Evolutionary conservation across 495 filamentous ascomycete species (phyloP).

Genomic region (Thozetella sp.): DNA sequence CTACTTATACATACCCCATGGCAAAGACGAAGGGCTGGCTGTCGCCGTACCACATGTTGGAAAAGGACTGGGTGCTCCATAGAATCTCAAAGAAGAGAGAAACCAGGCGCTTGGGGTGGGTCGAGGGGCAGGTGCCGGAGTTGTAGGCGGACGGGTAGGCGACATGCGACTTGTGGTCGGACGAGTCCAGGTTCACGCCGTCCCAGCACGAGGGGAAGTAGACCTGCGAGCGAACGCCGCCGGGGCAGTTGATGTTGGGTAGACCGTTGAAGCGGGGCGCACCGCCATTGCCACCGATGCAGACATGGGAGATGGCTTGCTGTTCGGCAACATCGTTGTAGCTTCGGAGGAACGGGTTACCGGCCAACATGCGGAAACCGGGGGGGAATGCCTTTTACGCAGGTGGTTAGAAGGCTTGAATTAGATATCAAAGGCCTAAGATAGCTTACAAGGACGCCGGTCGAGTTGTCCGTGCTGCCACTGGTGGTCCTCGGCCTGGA

Average conservation of each 20-base stretch:
- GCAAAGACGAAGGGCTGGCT: slow-evolving; percentile 59
- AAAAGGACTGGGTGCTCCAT: slow-evolving; percentile 54
- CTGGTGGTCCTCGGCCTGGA: neutral
- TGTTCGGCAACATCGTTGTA: slow-evolving; percentile 33
- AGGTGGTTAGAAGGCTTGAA: slow-evolving; percentile 15
- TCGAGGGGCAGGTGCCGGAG: slow-evolving; percentile 46
- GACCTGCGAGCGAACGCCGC: slow-evolving; percentile 66
- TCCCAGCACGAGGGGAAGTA: slow-evolving; percentile 82
- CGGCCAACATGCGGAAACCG: slow-evolving; percentile 45
- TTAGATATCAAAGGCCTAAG: neutral
- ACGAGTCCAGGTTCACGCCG: slow-evolving; percentile 54
- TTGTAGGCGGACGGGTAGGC: slow-evolving; percentile 48
- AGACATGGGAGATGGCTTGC: slow-evolving; percentile 50
- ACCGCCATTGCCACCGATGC: slow-evolving; percentile 33
- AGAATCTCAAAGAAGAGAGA: slow-evolving; percentile 66
- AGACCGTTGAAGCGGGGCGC: slow-evolving; percentile 40
- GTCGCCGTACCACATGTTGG: slow-evolving; percentile 49
- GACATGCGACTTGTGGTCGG: slow-evolving; percentile 60
- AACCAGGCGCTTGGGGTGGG: slow-evolving; percentile 58
- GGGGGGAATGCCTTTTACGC: slow-evolving; percentile 45
- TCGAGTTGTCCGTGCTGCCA: neutral
- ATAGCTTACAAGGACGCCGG: neutral
- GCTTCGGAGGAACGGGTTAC: slow-evolving; percentile 40
- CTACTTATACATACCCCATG: slow-evolving; percentile 25
- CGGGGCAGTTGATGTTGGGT: slow-evolving; percentile 56